These are phyloP conservation scores for Citrus trifoliata DNA, from an alignment of 345 rosid species.

Conservation along the genomic window DNA sequence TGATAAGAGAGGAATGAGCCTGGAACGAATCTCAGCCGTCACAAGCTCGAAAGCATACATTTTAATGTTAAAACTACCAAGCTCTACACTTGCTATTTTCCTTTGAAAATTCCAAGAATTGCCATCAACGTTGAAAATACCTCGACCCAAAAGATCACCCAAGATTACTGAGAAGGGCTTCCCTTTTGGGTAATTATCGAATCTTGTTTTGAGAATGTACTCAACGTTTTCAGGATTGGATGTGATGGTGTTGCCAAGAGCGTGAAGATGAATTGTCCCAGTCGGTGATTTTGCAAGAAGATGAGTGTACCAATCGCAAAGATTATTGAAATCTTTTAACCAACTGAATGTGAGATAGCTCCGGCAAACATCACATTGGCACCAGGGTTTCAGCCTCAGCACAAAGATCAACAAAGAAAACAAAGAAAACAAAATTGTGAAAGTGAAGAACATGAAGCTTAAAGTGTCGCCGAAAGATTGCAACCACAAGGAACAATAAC, in stretches of 20 bases:
- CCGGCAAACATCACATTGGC: conserved; percentile 38
- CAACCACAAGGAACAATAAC: conserved; percentile 12
- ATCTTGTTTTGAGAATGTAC: conserved; percentile 57
- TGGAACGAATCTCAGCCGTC: conserved; percentile 32
- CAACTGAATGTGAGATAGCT: conserved; percentile 29
- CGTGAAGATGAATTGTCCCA: conserved; percentile 41
- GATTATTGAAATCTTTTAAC: conserved; percentile 37
- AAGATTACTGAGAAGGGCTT: conserved; percentile 50
- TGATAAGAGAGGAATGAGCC: conserved; percentile 43
- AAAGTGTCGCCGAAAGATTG: conserved; percentile 11
- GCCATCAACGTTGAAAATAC: conserved; percentile 75
- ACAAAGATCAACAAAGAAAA: conserved; percentile 32
- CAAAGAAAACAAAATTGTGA: conserved; percentile 24
- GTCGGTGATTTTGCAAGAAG: conserved; percentile 39
- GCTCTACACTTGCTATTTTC: conserved; percentile 62
- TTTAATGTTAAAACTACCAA: conserved; percentile 47
- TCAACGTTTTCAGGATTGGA: conserved; percentile 56
- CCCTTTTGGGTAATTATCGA: conserved; percentile 72
- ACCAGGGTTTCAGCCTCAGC: conserved; percentile 30
- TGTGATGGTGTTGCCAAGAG: conserved; percentile 47
- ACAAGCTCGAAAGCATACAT: conserved; percentile 43
- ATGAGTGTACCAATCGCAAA: conserved; percentile 47
- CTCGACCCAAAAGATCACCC: conserved; percentile 66
- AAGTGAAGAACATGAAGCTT: conserved; percentile 31
- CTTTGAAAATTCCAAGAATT: conserved; percentile 63